Percentiles rank a stretch among this genome's conserved stretches.
phyloP scores from a whole-genome alignment of 2,329 filamentous ascomycete species.

The Niveomyces coronatus region DNA sequence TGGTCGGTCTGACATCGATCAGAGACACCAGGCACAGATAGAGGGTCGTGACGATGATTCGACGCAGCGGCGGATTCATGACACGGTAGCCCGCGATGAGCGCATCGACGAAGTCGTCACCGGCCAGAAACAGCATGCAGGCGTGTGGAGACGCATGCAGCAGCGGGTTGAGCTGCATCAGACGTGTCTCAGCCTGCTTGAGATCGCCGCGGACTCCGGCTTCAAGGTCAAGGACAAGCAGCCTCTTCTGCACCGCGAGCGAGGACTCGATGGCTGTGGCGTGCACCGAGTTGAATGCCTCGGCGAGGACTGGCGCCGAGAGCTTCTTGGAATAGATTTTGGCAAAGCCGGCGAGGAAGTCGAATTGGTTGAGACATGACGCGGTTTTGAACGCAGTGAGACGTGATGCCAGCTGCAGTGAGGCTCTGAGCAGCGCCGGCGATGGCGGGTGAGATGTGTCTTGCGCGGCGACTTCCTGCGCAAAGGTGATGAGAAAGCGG shows the following conservation, averaged over 20 bases:
- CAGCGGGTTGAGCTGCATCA: constrained; percentile 53
- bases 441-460: constrained; percentile 22
- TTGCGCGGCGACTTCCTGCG: constrained; percentile 37
- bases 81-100: constrained; percentile 56
- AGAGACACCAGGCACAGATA: constrained; percentile 69
- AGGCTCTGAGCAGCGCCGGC: constrained; percentile 46
- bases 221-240: constrained; percentile 53
- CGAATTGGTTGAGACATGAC: constrained; percentile 49
- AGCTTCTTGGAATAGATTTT: constrained; percentile 56
- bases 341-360: constrained; percentile 58
- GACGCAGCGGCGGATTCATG: constrained; percentile 53
- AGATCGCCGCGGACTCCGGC: constrained; percentile 46
- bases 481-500: constrained; percentile 60
- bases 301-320: constrained; percentile 37
- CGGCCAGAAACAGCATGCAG: constrained; percentile 60
- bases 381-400: constrained; percentile 33
- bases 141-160: constrained; percentile 49
- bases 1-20: constrained; percentile 54
- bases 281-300: constrained; percentile 40
- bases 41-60: constrained; percentile 57
- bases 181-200: constrained; percentile 39
- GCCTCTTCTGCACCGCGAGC: constrained; percentile 49
- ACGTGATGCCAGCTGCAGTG: constrained; percentile 54
- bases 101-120: constrained; percentile 79
- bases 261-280: constrained; percentile 40